A percentile compares a stretch with the other conserved stretches of the same genome.
phyloP scores from a whole-genome alignment of 202 grass and related monocot species.

The Eragrostis tef region DNA sequence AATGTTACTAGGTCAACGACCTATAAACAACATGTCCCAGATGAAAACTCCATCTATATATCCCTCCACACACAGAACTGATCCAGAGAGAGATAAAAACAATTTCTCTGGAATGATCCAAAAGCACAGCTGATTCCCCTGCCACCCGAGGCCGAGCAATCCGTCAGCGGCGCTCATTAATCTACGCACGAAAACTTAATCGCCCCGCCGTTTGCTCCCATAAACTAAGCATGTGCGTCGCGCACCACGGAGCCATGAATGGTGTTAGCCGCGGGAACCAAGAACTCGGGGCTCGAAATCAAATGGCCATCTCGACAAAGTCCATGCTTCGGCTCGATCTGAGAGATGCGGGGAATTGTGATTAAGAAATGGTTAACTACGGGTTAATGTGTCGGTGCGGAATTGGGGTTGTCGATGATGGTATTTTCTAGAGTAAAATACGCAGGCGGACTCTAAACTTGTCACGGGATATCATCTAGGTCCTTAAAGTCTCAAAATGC shows the following conservation, averaged over 20 bases:
- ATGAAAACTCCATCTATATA: neutral
- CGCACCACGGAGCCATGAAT: neutral
- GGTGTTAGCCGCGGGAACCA: constrained; percentile 10
- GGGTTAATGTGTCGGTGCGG: constrained; percentile 28
- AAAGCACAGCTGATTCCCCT: neutral
- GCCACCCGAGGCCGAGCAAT: neutral
- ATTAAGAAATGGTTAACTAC: constrained; percentile 14
- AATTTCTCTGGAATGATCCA: neutral
- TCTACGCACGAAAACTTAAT: neutral
- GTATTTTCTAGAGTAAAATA: neutral
- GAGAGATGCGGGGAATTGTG: neutral
- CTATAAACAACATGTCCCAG: neutral
- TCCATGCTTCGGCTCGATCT: constrained; percentile 14
- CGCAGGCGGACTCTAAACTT: too few relatives aligned
- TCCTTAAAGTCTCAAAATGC: too few relatives aligned
- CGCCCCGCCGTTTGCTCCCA: neutral
- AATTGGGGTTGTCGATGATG: neutral
- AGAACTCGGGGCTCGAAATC: constrained; percentile 29
- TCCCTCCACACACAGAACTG: neutral
- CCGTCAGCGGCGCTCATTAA: constrained; percentile 21
- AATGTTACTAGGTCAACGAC: neutral
- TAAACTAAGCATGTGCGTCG: neutral
- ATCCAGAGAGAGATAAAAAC: neutral
- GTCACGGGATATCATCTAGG: too few relatives aligned
- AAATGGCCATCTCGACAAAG: constrained; percentile 38